phyloP scores from a whole-genome alignment of 2,329 filamentous ascomycete species.

The Penicillium palitans region DNA sequence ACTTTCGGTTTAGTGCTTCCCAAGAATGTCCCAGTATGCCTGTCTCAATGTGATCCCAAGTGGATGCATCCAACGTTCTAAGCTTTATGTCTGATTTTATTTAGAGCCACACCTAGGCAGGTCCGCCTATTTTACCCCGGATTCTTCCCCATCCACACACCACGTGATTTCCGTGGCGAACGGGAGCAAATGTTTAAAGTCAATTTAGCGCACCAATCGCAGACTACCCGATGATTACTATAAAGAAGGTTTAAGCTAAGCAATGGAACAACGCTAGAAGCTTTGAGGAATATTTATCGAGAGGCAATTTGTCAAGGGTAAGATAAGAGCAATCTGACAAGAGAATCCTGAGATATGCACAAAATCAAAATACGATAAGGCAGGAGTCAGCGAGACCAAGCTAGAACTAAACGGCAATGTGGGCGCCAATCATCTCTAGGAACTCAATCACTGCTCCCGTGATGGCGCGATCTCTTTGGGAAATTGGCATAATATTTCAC shows the following conservation, averaged over 20 bases:
- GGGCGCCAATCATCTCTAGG: background rate
- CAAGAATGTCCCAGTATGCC: too few relatives aligned
- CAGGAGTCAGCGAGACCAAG: background rate
- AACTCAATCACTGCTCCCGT: background rate
- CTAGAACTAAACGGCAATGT: background rate
- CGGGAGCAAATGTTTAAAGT: background rate
- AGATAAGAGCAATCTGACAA: slow-evolving; percentile 11
- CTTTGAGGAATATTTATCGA: background rate
- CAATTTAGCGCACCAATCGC: background rate
- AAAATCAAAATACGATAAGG: slow-evolving; percentile 2
- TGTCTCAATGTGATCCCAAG: background rate
- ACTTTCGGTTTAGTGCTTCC: background rate
- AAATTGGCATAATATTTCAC: background rate
- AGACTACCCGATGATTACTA: background rate
- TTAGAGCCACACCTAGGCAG: background rate
- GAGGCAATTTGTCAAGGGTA: background rate
- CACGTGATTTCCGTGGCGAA: background rate
- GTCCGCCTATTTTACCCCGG: slow-evolving; percentile 5
- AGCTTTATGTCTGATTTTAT: background rate
- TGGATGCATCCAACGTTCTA: background rate
- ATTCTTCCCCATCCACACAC: background rate
- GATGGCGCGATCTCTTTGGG: background rate
- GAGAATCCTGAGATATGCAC: background rate
- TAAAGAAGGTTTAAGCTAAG: slow-evolving; percentile 1
- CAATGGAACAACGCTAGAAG: background rate